Evolutionary conservation across 768 basidiomycete genomes (phyloP).

Genomic region (Xerocomellus chrysenteron): DNA sequence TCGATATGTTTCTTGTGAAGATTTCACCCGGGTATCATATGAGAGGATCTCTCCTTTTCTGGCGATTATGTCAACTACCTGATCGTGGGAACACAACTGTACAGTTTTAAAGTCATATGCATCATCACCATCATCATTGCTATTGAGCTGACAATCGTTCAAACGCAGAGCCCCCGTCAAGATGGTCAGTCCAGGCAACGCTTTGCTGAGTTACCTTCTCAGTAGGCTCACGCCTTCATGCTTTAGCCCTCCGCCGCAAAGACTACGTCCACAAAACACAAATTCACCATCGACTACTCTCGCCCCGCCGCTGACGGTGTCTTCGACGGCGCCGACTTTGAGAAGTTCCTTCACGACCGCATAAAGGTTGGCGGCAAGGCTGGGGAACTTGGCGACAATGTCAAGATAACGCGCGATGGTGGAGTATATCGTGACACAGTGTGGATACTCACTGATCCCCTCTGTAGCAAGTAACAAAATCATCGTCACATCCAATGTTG

Average conservation of each 20-base stretch:
- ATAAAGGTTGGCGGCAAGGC: conserved; percentile 92
- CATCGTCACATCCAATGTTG: conserved; percentile 80
- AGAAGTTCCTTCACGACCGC: conserved; percentile 92
- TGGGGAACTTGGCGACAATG: conserved; percentile 86
- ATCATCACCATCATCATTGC: neutral
- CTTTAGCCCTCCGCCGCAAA: conserved; percentile 58
- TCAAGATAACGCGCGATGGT: conserved; percentile 90
- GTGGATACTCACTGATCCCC: conserved; percentile 2
- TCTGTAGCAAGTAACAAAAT: conserved; percentile 72
- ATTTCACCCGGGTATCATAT: conserved; percentile 15
- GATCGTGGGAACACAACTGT: conserved; percentile 41
- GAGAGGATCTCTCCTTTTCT: conserved; percentile 11
- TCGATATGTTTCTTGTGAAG: conserved; percentile 1
- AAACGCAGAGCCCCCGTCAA: conserved; percentile 30
- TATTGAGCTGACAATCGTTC: neutral
- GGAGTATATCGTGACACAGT: conserved; percentile 15
- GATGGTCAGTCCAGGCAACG: conserved; percentile 76
- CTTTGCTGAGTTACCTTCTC: conserved; percentile 92
- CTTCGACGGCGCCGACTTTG: conserved; percentile 64
- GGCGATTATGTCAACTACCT: conserved; percentile 9
- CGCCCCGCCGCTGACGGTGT: conserved; percentile 68
- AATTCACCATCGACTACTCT: conserved; percentile 85
- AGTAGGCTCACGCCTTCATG: conserved; percentile 73
- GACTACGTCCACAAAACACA: conserved; percentile 57
- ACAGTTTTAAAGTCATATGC: conserved; percentile 40